Conservation (phyloP, 768 basidiomycete genomes). For the Rhizopogon salebrosus region DNA sequence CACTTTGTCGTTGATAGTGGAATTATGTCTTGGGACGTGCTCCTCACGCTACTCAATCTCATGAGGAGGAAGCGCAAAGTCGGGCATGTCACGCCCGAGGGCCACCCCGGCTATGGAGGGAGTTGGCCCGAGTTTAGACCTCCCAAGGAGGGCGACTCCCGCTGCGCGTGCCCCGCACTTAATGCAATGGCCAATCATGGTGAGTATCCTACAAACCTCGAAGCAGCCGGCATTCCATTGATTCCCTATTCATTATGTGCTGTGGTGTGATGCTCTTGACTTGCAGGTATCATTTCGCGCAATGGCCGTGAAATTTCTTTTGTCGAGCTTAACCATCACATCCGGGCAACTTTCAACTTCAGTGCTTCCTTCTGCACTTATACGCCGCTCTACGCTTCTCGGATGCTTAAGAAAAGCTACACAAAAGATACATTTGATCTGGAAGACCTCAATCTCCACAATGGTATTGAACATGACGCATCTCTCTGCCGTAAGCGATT, state of each 20-base stretch:
- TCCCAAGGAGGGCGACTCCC: conserved; percentile 57
- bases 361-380: conserved; percentile 58
- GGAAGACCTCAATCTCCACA: conserved; percentile 59
- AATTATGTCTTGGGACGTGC: conserved; percentile 47
- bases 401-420: conserved; percentile 51
- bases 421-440: conserved; percentile 53
- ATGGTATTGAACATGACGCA: conserved; percentile 35
- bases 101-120: conserved; percentile 50
- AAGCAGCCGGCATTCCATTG: too few relatives aligned
- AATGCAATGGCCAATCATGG: conserved; percentile 83
- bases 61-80: conserved; percentile 42
- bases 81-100: conserved; percentile 49
- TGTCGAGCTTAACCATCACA: conserved; percentile 24
- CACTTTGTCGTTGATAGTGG: conserved; percentile 4
- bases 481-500: conserved; percentile 18
- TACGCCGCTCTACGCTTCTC: conserved; percentile 52
- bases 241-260: neutral
- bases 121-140: conserved; percentile 65
- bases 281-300: conserved; percentile 37
- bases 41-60: conserved; percentile 46
- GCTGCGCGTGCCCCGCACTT: conserved; percentile 65
- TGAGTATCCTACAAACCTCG: conserved; percentile 20
- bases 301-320: conserved; percentile 69
- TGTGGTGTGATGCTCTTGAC: neutral
- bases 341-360: conserved; percentile 59